These are phyloP conservation scores for Colletotrichum filicis DNA, from an alignment of 2,329 filamentous ascomycete species.

Conservation along the genomic window DNA sequence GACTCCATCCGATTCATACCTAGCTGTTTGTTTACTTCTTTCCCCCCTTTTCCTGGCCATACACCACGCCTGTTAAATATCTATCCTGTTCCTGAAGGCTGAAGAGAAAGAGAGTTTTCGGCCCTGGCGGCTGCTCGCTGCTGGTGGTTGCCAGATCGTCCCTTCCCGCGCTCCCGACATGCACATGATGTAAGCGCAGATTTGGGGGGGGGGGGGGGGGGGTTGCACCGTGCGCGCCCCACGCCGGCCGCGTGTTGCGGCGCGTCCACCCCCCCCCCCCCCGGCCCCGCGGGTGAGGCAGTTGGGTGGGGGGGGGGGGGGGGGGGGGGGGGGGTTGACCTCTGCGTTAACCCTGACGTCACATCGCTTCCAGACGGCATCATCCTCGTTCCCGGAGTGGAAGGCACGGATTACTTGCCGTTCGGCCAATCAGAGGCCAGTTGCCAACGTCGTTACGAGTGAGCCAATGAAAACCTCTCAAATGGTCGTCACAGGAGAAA, in stretches of 20 bases:
- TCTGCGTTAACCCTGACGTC: conserved; percentile 19
- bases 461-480: conserved; percentile 1
- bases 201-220: no score
- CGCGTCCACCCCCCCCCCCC: no score
- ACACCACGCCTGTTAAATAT: neutral
- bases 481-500: neutral
- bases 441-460: conserved; percentile 1
- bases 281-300: no score
- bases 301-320: no score
- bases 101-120: neutral
- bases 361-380: neutral
- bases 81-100: neutral
- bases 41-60: neutral
- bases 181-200: conserved; percentile 8
- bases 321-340: neutral
- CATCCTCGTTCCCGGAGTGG: conserved; percentile 2
- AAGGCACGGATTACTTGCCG: neutral
- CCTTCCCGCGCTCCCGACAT: conserved; percentile 7
- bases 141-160: conserved; percentile 17
- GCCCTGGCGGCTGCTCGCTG: neutral
- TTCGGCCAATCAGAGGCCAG: conserved; percentile 1
- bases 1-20: neutral
- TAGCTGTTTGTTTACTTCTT: neutral
- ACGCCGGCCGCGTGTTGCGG: no score
- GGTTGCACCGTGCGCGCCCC: no score